phyloP scores from a whole-genome alignment of 83 land plant species.

The Diphasiastrum complanatum region DNA sequence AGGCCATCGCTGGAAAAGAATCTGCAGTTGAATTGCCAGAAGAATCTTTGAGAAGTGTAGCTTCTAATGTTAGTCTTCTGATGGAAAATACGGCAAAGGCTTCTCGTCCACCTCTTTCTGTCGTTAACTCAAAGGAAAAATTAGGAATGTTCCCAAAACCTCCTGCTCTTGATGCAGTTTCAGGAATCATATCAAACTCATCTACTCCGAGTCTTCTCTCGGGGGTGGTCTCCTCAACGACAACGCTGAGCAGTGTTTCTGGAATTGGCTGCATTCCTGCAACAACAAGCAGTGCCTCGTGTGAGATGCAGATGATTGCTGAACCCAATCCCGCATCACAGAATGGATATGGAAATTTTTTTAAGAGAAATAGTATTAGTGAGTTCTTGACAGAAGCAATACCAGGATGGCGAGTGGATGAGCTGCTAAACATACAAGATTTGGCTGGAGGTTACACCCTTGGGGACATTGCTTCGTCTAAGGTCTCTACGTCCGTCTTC shows the following conservation, averaged over 20 bases:
- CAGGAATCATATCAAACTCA: background rate
- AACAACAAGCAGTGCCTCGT: background rate
- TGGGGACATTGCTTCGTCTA: conserved; percentile 22
- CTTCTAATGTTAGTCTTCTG: background rate
- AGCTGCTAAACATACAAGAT: conserved; percentile 25
- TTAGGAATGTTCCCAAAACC: background rate
- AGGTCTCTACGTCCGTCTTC: conserved; percentile 17
- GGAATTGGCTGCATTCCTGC: background rate
- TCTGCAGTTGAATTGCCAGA: background rate
- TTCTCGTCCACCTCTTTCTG: background rate
- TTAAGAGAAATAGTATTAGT: conserved; percentile 16
- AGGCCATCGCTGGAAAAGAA: conserved; percentile 15
- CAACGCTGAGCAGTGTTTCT: background rate
- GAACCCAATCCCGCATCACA: conserved; percentile 2
- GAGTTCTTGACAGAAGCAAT: conserved; percentile 26
- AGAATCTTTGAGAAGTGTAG: background rate
- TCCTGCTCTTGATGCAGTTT: background rate
- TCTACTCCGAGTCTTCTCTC: background rate
- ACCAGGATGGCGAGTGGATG: conserved; percentile 29
- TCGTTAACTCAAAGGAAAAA: background rate
- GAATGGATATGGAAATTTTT: background rate
- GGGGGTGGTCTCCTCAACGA: background rate
- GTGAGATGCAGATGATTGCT: background rate
- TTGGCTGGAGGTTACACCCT: conserved; percentile 19
- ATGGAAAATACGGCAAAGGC: background rate